phyloP scores from a whole-genome alignment of 2,329 filamentous ascomycete species.

The Saccharata proteae region DNA sequence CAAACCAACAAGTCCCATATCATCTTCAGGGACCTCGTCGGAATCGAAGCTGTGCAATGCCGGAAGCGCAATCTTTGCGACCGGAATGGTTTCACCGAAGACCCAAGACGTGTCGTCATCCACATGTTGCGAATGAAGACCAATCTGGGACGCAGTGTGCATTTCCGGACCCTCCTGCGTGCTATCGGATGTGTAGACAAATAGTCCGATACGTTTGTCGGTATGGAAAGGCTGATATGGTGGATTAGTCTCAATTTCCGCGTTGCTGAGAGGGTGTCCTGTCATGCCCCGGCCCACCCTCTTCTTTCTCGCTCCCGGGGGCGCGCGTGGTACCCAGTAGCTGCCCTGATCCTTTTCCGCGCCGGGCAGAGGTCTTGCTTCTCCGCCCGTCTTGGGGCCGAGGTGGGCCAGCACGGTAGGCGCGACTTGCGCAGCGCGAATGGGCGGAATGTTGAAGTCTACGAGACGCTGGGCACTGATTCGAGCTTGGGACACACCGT shows the following conservation, averaged over 20 bases:
- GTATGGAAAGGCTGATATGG: constrained; percentile 96
- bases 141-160: constrained; percentile 22
- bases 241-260: constrained; percentile 90
- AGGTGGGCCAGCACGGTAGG: constrained; percentile 20
- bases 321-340: constrained; percentile 6
- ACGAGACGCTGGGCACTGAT: constrained; percentile 47
- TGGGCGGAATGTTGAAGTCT: constrained; percentile 54
- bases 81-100: constrained; percentile 32
- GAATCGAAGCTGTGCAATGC: constrained; percentile 22
- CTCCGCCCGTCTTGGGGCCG: constrained; percentile 17
- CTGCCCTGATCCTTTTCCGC: constrained; percentile 2
- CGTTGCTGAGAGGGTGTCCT: constrained; percentile 45
- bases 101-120: constrained; percentile 34
- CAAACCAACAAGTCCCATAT: constrained; percentile 33
- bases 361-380: constrained; percentile 4
- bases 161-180: constrained; percentile 3
- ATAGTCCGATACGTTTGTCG: constrained; percentile 70
- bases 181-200: constrained; percentile 34
- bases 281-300: constrained; percentile 8
- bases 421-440: constrained; percentile 43
- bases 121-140: constrained; percentile 28
- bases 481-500: constrained; percentile 22
- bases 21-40: constrained; percentile 17
- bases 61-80: constrained; percentile 22
- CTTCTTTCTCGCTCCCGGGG: not conserved